Evolutionary conservation across 2,329 filamentous ascomycete genomes (phyloP).

Genomic region (Penicillium rolfsii): DNA sequence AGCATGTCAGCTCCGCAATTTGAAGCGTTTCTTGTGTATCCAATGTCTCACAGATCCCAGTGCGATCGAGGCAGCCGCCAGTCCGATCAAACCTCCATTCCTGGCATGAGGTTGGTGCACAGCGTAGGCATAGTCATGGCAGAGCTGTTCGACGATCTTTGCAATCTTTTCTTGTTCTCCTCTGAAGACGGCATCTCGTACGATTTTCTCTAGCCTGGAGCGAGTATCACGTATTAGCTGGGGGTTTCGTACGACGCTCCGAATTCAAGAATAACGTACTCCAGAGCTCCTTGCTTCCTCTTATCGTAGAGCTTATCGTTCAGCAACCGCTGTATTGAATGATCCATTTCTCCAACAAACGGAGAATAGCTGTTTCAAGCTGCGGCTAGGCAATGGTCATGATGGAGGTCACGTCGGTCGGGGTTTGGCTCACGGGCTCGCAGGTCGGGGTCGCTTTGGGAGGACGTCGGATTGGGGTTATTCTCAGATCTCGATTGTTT

Average conservation of each 20-base stretch:
- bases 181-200: conserved; percentile 77
- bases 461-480: neutral
- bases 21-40: neutral
- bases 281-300: conserved; percentile 91
- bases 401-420: conserved; percentile 20
- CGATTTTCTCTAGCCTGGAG: conserved; percentile 80
- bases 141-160: conserved; percentile 91
- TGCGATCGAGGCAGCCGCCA: conserved; percentile 94
- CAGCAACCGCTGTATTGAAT: conserved; percentile 82
- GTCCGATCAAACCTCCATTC: conserved; percentile 92
- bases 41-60: conserved; percentile 76
- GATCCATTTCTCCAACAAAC: conserved; percentile 68
- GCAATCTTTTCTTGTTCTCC: conserved; percentile 80
- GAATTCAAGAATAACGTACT: conserved; percentile 63
- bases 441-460: neutral
- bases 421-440: conserved; percentile 4
- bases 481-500: neutral
- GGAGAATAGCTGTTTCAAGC: conserved; percentile 30
- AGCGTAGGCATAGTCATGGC: conserved; percentile 96
- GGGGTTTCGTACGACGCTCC: neutral
- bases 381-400: conserved; percentile 35
- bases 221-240: conserved; percentile 14
- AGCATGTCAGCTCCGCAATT: conserved; percentile 10
- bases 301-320: conserved; percentile 99
- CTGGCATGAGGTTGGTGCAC: conserved; percentile 95